phyloP scores from a whole-genome alignment of 2,329 filamentous ascomycete genomes.

The Seiridium cupressi region DNA sequence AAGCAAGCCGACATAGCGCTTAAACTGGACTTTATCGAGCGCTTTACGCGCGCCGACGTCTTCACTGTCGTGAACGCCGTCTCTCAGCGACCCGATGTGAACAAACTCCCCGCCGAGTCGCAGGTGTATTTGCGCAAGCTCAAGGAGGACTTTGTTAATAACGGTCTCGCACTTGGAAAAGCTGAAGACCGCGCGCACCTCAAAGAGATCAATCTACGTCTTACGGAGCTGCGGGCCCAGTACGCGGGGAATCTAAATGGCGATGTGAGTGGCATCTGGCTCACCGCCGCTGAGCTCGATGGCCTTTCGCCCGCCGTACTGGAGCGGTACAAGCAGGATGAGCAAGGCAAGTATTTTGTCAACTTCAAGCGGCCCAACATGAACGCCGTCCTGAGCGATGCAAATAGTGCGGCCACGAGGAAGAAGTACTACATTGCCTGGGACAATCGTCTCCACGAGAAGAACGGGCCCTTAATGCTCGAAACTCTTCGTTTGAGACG shows the following conservation, averaged over 20 bases:
- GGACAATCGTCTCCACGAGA: neutral
- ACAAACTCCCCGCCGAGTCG: neutral
- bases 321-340: neutral
- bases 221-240: neutral
- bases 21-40: neutral
- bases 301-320: neutral
- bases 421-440: neutral
- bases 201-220: neutral
- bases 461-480: neutral
- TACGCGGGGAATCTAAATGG: neutral
- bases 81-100: neutral
- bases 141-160: neutral
- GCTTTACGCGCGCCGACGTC: neutral
- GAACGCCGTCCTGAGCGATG: neutral
- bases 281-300: neutral
- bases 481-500: neutral
- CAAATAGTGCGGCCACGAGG: neutral
- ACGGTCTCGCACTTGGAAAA: neutral
- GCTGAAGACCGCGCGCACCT: neutral
- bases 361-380: slow-evolving; percentile 1
- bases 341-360: neutral
- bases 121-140: neutral
- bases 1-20: neutral
- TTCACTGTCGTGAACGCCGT: slow-evolving; percentile 1
- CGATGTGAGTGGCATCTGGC: neutral